Base-by-base conservation (phyloP, 2,329 filamentous ascomycete species). In the Dactylonectria estremocensis region DNA sequence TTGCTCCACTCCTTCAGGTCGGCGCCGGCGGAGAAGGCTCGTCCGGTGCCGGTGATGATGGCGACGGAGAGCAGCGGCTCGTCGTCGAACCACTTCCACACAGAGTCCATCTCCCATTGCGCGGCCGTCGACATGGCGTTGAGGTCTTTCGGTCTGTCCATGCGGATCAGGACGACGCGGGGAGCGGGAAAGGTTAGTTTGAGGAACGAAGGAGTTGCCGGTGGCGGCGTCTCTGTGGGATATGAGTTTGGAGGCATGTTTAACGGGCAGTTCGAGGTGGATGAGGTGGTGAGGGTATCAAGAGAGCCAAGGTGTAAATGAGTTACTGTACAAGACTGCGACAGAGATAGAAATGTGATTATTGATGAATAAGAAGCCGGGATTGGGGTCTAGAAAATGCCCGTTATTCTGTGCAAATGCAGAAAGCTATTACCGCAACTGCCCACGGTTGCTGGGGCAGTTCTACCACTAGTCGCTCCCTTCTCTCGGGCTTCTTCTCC, bases 1-100 rank as follows among this genome's bases (percentile, higher is more conserved):
- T 68, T 72, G 40, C 64, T 74, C 71, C 81, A 83, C 69, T 87
- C 87, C 60, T 88, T 87, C 53, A 89, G 76, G 65, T 89, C 87
- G 46, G 87, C 86, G 0, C 87, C 87, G 0, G 85, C 86, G 60
- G 84, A 89, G 76, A 89, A 89, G 0, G 87, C 84, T 66, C 82
- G 80, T 33, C 87, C 87, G 1, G 81, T 83, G 40, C 87, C 87
- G 0, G 87, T 89, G 43, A 87, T 77, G 40, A 87, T 80, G 40
- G 83, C 84, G 14, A 86, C 84, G 4, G 81, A 81, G 13, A 87
- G 79, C 11, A 78, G 80, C 0, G 85, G 83, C 72, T 87, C 85
- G 7, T 77, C 75, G 72, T 89, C 87, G 71, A 87, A 88, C 86
- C 86, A 88, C 46, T 82, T 81, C 71, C 86, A 86, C 0, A 89